Evolutionary conservation across 1,139 yeast species (phyloP).

Genomic region (Yamadazyma atlantica): DNA sequence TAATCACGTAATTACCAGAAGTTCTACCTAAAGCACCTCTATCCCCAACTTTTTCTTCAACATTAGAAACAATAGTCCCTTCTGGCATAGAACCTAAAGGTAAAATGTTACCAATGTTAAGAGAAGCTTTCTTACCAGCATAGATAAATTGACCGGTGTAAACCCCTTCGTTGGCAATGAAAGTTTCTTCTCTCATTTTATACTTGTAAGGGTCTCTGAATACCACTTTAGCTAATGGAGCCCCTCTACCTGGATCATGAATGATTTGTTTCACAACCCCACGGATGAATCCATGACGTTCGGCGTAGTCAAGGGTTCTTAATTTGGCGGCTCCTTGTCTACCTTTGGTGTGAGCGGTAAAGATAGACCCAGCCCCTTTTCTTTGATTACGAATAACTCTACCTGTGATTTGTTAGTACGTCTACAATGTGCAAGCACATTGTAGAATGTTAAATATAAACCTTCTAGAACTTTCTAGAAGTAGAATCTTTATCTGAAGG

Average conservation of each 20-base stretch:
- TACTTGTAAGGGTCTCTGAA: conserved; percentile 99
- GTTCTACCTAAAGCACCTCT: conserved; percentile 99
- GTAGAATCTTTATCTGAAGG: no score
- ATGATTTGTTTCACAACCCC: conserved; percentile 98
- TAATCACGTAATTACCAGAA: conserved; percentile 98
- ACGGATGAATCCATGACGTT: conserved; percentile 99
- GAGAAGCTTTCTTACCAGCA: conserved; percentile 98
- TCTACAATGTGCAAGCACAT: no score
- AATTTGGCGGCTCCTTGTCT: conserved; percentile 99
- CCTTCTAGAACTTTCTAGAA: no score
- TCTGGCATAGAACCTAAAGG: conserved; percentile 98
- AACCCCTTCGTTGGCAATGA: conserved; percentile 99
- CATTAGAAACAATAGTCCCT: conserved; percentile 98
- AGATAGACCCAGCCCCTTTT: conserved; percentile 99
- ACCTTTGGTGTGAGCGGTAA: conserved; percentile 99
- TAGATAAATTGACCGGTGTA: conserved; percentile 99
- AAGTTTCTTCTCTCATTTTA: conserved; percentile 97
- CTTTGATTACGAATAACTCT: conserved; percentile 99
- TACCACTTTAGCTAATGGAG: conserved; percentile 98
- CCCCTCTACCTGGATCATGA: conserved; percentile 99
- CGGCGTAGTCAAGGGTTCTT: conserved; percentile 98
- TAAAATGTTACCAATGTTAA: conserved; percentile 95
- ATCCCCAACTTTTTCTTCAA: conserved; percentile 99
- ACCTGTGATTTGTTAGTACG: conserved; percentile 58
- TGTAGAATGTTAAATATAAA: no score